A percentile compares a stretch with the other conserved stretches of the same genome.
Evolutionary conservation across 2,329 filamentous ascomycete species (phyloP).

Genomic region (Bimuria novae-zelandiae): DNA sequence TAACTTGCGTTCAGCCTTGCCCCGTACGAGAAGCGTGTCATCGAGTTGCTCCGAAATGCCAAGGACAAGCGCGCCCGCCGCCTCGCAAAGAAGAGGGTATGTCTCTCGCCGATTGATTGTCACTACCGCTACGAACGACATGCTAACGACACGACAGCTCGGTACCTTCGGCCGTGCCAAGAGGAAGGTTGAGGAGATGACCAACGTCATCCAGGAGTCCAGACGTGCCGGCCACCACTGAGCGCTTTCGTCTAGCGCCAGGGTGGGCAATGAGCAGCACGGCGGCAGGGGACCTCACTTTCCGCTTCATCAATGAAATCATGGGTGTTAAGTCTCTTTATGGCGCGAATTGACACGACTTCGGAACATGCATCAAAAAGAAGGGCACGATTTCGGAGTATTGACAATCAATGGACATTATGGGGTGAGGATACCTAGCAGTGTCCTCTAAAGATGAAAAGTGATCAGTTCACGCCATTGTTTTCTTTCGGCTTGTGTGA

Average conservation of each 20-base stretch:
- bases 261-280: constrained; percentile 28
- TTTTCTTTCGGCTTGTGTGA: background rate
- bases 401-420: constrained; percentile 37
- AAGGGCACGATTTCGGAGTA: constrained; percentile 41
- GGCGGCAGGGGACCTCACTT: constrained; percentile 31
- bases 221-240: constrained; percentile 74
- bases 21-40: constrained; percentile 90
- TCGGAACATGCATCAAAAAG: constrained; percentile 36
- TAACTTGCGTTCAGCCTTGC: constrained; percentile 43
- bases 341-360: constrained; percentile 36
- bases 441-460: constrained; percentile 43
- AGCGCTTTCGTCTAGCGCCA: constrained; percentile 41
- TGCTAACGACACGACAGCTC: constrained; percentile 63
- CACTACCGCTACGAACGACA: constrained; percentile 4
- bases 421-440: constrained; percentile 38
- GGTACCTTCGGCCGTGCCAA: constrained; percentile 98
- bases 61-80: constrained; percentile 99
- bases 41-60: constrained; percentile 98
- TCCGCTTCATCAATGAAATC: constrained; percentile 33
- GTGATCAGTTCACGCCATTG: constrained; percentile 43
- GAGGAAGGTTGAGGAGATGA: constrained; percentile 99
- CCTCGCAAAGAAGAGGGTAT: constrained; percentile 98
- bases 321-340: constrained; percentile 43
- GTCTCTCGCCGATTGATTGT: constrained; percentile 44
- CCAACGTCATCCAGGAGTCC: constrained; percentile 95